These are phyloP conservation scores for Penicillium sp. DNA, from an alignment of 2,329 filamentous ascomycete species.

Conservation along the genomic window DNA sequence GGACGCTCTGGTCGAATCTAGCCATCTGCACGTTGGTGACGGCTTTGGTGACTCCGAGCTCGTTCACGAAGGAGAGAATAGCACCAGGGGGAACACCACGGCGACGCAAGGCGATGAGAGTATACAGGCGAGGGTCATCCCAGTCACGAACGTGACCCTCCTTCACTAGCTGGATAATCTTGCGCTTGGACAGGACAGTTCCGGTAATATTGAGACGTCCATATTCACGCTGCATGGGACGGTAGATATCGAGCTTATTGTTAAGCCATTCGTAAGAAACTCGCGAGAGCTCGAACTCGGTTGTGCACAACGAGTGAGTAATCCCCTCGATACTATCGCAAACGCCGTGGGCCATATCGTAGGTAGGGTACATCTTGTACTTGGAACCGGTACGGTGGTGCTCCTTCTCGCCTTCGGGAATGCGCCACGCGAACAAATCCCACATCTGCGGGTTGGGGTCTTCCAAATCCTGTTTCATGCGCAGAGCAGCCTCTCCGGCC, in stretches of 20 bases:
- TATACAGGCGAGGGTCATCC: conserved; percentile 90
- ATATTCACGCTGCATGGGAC: conserved; percentile 92
- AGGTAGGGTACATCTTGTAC: conserved; percentile 94
- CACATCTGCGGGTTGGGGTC: conserved; percentile 92
- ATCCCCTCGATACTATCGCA: conserved; percentile 88
- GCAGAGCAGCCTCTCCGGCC: conserved; percentile 75
- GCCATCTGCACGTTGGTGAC: conserved; percentile 74
- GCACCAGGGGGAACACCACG: conserved; percentile 85
- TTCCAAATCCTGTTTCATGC: conserved; percentile 67
- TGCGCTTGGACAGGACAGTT: conserved; percentile 83
- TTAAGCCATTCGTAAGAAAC: conserved; percentile 91
- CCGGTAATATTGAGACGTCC: conserved; percentile 76
- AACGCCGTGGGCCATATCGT: conserved; percentile 67
- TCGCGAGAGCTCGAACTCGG: conserved; percentile 81
- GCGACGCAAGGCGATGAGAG: conserved; percentile 76
- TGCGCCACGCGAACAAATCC: conserved; percentile 88
- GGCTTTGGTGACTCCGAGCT: conserved; percentile 84
- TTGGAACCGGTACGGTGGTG: conserved; percentile 65
- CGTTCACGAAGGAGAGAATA: conserved; percentile 84
- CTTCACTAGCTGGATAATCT: conserved; percentile 75
- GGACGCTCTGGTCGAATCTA: conserved; percentile 81
- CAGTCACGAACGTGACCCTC: conserved; percentile 77
- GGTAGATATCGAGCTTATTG: conserved; percentile 75
- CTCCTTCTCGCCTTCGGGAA: conserved; percentile 60
- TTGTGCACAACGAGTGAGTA: conserved; percentile 89